Base-by-base conservation (phyloP, 441 rosid species). In the Bruguiera hainesii region DNA sequence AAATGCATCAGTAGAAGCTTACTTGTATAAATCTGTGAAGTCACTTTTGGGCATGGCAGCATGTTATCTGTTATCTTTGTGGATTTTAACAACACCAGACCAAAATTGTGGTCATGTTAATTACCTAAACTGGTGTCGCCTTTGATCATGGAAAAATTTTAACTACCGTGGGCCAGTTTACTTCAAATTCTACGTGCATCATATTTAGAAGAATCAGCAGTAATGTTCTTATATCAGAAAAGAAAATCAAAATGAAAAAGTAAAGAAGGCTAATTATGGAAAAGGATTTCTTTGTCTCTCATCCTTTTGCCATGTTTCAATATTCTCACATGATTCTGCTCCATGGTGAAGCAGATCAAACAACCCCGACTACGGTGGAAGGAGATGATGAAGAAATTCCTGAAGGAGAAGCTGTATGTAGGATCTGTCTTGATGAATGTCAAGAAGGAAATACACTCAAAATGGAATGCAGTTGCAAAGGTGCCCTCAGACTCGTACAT, bases 401-500 rank as follows among this genome's bases (percentile, higher is more conserved):
- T 10, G 97, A 93, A 82, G 97, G 90, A 78, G 94, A 93, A 76
- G 98, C 96, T 7, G 85, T 86, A 35, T 89, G 97, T 80, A 79
- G 97, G 84, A 93, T 93, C 68, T 93, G 97, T 79, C 77, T 87
- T 26, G 97, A 90, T 53, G 84, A 56, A 50, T 93, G 96, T 51
- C 85, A 89, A 66, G 98, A 89, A 79, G 87, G 84, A 50, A 93
- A 87, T 80, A 93, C 90, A 1, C 84, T 93, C 67, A 93, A 90
- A 84, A 87, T 87, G 98, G 98, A 93, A 78, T 93, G 98, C 84
- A 84, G 95, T 71, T 93, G 97, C 87, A 90, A 88, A 81, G 98
- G 98, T 39, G 95, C 74, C 68, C 97, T 93, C 51, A 83, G 83
- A 66, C 97, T 93, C 21, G 83, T 93, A 37, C 98, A 93, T 25